Conservation (phyloP, 257 asterid genomes). For the Gardenia jasminoides region DNA sequence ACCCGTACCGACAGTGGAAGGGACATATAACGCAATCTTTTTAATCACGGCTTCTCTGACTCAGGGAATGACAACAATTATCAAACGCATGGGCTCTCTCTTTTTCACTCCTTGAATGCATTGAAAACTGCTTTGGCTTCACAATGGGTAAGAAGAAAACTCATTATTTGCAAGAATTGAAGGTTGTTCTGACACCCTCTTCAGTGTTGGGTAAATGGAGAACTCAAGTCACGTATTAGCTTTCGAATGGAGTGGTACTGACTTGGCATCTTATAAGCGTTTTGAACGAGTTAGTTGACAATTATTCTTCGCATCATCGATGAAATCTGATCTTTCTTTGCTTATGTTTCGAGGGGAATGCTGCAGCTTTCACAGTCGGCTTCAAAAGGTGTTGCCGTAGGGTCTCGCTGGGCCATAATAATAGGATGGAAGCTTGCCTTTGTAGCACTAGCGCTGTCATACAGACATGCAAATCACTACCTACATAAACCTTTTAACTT, state of each 20-base stretch:
- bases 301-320: no score
- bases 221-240: not conserved
- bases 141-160: not conserved
- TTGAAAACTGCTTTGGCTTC: constrained; percentile 6
- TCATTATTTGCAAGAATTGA: not conserved
- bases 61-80: not conserved
- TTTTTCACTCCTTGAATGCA: not conserved
- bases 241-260: constrained; percentile 1
- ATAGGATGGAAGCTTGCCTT: constrained; percentile 5
- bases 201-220: not conserved
- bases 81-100: not conserved
- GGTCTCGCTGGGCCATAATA: constrained; percentile 11
- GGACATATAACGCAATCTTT: not conserved
- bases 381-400: not conserved
- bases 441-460: constrained; percentile 5
- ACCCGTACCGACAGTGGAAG: not conserved
- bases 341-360: constrained; percentile 1
- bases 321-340: constrained; percentile 10
- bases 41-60: not conserved
- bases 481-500: constrained; percentile 8
- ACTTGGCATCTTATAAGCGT: not conserved
- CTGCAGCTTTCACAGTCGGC: constrained; percentile 5
- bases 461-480: constrained; percentile 4
- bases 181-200: no score
- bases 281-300: not conserved